Base-by-base conservation (phyloP, 768 basidiomycete species). In the Goffeauzyma gilvescens region DNA sequence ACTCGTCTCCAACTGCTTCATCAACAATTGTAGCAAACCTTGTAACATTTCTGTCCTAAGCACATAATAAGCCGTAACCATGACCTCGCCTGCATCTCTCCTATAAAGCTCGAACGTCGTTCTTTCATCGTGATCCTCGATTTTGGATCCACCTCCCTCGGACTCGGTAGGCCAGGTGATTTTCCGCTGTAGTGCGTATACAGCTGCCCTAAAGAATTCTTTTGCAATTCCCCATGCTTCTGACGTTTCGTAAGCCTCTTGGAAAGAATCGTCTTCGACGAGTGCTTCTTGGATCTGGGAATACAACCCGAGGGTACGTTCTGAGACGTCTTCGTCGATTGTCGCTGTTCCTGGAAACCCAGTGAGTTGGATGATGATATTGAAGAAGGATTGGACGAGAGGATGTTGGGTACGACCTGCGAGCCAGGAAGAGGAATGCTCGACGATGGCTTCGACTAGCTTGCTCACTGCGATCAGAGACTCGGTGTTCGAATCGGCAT, bases 251-350 rank as follows among this genome's bases (percentile, higher is more conserved):
- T 57, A 50, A 10, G 55, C 52, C 57, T 95, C 87, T 61, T 90
- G 86, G 44, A 90, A 72, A 30, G 83, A 66, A 50, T 84, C 89
- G 80, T 89, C 90, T 54, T 89, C 89, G 1, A 75, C 75, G 2
- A 90, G 71, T 2, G 80, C 80, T 34, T 61, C 46, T 59, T 65
- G 39, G 44, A 89, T 72, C 30, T 83, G 67, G 50, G 84, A 89
- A 81, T 87, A 93, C 52, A 89, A 89, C 1, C 74, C 74, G 2
- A 89, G 70, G 2, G 81, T 81, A 21, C 56, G 44, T 59, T 63
- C 33, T 1, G 6, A 33, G 15, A 36, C 18, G 8, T 17, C 8
- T 26, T 32, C 24, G 33, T n/a, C 25, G 14, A 33, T 12, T 25
- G 2, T 9, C 55, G 78, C 83, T 47, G 74, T 75, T 0, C 83